Percentiles rank a stretch among this genome's conserved stretches.
These are phyloP conservation scores for Aspergillus sp. DNA, from an alignment of 2,329 filamentous ascomycete genomes.

Conservation along the genomic window DNA sequence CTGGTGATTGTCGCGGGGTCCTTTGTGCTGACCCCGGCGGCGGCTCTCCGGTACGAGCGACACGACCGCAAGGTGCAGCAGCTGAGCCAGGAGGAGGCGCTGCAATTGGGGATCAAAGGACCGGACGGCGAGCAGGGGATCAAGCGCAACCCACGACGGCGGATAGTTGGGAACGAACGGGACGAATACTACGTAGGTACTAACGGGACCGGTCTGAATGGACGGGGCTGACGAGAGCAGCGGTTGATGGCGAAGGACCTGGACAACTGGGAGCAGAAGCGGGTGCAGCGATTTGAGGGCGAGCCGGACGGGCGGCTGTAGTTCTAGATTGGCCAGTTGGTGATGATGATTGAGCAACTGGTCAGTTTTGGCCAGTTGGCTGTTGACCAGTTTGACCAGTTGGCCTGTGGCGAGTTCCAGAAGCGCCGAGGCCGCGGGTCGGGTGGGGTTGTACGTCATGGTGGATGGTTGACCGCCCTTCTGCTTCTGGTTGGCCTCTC, in stretches of 20 bases:
- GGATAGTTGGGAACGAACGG: conserved; percentile 33
- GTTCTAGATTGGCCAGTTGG: not conserved
- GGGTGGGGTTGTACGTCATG: too few species aligned
- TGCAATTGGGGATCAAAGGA: conserved; percentile 63
- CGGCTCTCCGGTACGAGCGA: conserved; percentile 85
- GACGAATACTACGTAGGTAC: conserved; percentile 40
- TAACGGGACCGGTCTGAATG: too few species aligned
- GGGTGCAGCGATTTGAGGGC: conserved; percentile 78
- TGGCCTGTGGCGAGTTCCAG: not conserved
- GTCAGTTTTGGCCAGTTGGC: not conserved
- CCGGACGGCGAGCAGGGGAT: conserved; percentile 71
- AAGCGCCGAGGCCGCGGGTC: too few species aligned
- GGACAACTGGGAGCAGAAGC: conserved; percentile 94
- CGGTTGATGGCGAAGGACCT: conserved; percentile 78
- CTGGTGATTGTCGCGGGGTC: conserved; percentile 81
- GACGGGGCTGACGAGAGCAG: too few species aligned
- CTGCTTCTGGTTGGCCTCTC: not conserved
- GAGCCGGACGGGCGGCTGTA: conserved; percentile 73
- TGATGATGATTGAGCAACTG: not conserved
- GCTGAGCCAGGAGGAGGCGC: conserved; percentile 73
- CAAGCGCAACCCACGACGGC: conserved; percentile 36
- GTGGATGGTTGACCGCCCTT: not conserved
- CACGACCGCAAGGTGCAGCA: conserved; percentile 84
- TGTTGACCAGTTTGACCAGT: not conserved
- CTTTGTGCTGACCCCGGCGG: conserved; percentile 89